Percentiles rank a stretch among this genome's conserved stretches.
These are phyloP conservation scores for Colletotrichum gloeosporioides DNA, from an alignment of 2,329 filamentous ascomycete genomes.

Conservation along the genomic window DNA sequence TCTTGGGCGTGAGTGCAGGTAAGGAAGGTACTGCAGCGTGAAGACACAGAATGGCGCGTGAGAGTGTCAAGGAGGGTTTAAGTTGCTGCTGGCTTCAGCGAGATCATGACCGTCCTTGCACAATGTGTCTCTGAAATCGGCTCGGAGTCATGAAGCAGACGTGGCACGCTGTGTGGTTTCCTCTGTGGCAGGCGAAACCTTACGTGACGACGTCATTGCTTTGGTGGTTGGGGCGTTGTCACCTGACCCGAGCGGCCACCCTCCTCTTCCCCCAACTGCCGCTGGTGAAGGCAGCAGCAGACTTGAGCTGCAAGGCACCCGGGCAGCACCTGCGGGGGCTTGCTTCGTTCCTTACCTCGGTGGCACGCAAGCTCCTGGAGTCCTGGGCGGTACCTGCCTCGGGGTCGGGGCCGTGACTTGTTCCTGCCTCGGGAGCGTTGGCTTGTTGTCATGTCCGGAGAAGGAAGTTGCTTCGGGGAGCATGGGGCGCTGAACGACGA, in stretches of 20 bases:
- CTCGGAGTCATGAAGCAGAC: conserved; percentile 18
- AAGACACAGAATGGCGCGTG: background rate
- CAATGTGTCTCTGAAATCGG: conserved; percentile 10
- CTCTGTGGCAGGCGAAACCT: conserved; percentile 19
- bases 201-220: conserved; percentile 22
- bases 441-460: background rate
- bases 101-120: background rate
- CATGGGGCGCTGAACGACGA: background rate
- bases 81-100: background rate
- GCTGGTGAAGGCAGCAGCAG: background rate
- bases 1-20: background rate
- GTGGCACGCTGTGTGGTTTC: conserved; percentile 19
- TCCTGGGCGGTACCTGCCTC: background rate
- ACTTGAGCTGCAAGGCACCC: background rate
- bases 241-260: conserved; percentile 9
- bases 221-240: conserved; percentile 10
- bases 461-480: background rate
- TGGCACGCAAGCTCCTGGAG: background rate
- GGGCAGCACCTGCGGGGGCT: background rate
- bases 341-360: background rate
- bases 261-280: background rate
- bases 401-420: background rate
- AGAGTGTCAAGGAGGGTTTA: background rate
- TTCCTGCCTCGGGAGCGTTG: background rate
- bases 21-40: background rate